Evolutionary conservation across 371 early-diverging fungal genomes (phyloP).

Genomic region (Choanephora cucurbitarum): DNA sequence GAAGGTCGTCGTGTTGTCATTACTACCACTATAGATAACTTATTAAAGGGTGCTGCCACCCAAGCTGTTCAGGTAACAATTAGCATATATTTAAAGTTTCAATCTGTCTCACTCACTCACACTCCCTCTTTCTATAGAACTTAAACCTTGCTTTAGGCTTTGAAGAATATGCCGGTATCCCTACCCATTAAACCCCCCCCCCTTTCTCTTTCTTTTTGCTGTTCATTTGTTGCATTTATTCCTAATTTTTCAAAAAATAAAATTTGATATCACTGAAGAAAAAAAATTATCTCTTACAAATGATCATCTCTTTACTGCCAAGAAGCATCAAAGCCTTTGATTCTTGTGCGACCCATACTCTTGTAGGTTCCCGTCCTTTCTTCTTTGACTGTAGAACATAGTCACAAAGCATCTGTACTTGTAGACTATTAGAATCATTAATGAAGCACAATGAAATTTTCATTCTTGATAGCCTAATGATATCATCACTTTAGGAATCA

Average conservation of each 20-base stretch:
- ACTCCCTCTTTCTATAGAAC: too few relatives aligned
- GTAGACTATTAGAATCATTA: too few relatives aligned
- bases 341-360: too few relatives aligned
- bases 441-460: too few relatives aligned
- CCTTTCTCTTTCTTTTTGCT: background rate
- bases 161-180: slow-evolving; percentile 86
- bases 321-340: too few relatives aligned
- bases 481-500: too few relatives aligned
- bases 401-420: too few relatives aligned
- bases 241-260: background rate
- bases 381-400: too few relatives aligned
- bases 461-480: too few relatives aligned
- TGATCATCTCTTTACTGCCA: too few relatives aligned
- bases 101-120: background rate
- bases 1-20: slow-evolving; percentile 84
- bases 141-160: slow-evolving; percentile 76
- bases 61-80: slow-evolving; percentile 82
- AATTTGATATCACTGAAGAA: slow-evolving; percentile 47
- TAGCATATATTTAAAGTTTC: background rate
- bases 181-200: slow-evolving; percentile 39
- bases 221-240: background rate
- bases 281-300: too few relatives aligned
- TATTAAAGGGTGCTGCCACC: slow-evolving; percentile 96
- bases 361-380: too few relatives aligned
- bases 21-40: slow-evolving; percentile 93